Conservation (phyloP, 164 flowering plant species). For the Buxus sempervirens region DNA sequence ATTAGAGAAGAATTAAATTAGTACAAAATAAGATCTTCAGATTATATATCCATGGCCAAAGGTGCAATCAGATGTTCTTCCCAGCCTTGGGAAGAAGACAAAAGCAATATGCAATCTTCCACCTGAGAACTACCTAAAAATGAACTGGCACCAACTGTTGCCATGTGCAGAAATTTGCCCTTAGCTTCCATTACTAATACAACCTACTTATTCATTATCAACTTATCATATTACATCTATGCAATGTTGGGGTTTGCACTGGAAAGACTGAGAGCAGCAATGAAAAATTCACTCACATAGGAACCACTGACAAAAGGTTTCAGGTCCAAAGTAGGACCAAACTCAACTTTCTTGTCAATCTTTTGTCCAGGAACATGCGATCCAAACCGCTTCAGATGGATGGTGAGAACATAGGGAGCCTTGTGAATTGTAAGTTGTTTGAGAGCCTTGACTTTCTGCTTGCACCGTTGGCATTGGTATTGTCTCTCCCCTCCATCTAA, state of each 20-base stretch:
- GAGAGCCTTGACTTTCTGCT: slow-evolving; percentile 84
- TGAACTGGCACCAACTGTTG: no score
- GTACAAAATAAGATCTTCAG: not conserved
- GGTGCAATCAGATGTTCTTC: no score
- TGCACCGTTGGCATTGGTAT: slow-evolving; percentile 86
- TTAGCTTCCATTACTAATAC: not conserved
- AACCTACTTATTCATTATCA: no score
- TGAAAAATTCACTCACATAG: slow-evolving; percentile 51
- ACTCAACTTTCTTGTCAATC: slow-evolving; percentile 71
- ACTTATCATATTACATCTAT: no score
- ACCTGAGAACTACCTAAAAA: not conserved
- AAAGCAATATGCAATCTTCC: no score
- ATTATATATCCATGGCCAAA: no score
- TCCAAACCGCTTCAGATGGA: slow-evolving; percentile 91
- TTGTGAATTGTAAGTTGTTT: slow-evolving; percentile 88
- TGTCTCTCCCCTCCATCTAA: slow-evolving; percentile 90
- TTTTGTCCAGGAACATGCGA: slow-evolving; percentile 66
- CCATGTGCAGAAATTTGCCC: not conserved
- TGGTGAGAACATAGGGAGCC: slow-evolving; percentile 84
- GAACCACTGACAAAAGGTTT: slow-evolving; percentile 78
- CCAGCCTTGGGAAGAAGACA: no score
- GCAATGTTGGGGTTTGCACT: no score
- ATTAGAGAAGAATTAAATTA: not conserved
- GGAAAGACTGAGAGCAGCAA: no score
- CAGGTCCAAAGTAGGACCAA: slow-evolving; percentile 66